Evolutionary conservation across 2,329 filamentous ascomycete species (phyloP).

Genomic region (Pseudogymnoascus sp.): DNA sequence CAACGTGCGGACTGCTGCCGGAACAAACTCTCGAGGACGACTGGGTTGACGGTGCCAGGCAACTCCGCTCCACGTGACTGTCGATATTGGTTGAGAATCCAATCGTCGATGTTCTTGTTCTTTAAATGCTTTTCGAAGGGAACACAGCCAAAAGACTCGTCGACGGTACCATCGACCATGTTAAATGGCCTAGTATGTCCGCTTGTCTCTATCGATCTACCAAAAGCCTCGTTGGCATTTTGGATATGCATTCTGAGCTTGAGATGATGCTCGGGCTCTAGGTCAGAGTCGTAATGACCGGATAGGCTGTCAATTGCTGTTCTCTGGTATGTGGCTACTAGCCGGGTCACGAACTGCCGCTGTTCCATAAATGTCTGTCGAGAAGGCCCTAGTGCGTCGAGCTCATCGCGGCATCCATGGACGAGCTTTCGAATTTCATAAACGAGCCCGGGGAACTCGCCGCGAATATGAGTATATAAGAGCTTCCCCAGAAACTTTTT

Average conservation of each 20-base stretch:
- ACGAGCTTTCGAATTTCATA: too few relatives aligned
- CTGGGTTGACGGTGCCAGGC: slow-evolving; percentile 1
- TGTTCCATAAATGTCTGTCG: too few relatives aligned
- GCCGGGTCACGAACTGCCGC: too few relatives aligned
- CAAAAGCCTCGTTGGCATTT: neutral
- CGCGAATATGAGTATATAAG: neutral
- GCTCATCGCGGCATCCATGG: too few relatives aligned
- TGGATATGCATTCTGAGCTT: too few relatives aligned
- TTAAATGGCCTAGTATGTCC: neutral
- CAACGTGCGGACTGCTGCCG: neutral
- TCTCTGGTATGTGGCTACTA: too few relatives aligned
- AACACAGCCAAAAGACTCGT: neutral
- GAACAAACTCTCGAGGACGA: neutral
- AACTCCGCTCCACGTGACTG: slow-evolving; percentile 2
- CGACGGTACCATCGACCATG: neutral
- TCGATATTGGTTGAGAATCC: neutral
- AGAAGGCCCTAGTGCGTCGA: too few relatives aligned
- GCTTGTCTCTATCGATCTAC: neutral
- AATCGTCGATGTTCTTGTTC: neutral
- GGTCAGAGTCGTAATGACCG: too few relatives aligned
- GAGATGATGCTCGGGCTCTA: too few relatives aligned
- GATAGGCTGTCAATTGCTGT: too few relatives aligned
- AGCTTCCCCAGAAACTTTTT: neutral
- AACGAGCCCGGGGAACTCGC: neutral
- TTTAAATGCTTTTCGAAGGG: neutral